These are phyloP conservation scores for Sambucus nigra DNA, from an alignment of 129 eudicot genomes.

Conservation along the genomic window DNA sequence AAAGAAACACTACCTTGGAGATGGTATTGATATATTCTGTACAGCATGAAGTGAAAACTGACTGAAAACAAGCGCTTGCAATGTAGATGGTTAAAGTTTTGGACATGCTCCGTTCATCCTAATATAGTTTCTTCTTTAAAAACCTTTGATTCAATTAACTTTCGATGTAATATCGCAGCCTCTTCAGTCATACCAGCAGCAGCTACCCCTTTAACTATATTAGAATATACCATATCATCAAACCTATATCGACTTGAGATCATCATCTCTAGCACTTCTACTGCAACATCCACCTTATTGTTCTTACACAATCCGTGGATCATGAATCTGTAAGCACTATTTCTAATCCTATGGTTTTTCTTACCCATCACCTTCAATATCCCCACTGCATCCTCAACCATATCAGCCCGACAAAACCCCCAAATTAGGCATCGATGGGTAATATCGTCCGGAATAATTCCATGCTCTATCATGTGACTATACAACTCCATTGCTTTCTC, in stretches of 20 bases:
- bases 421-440: constrained; percentile 53
- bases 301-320: constrained; percentile 45
- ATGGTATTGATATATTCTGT: neutral
- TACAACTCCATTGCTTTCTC: constrained; percentile 55
- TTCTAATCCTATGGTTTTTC: constrained; percentile 32
- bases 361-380: constrained; percentile 43
- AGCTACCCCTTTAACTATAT: constrained; percentile 39
- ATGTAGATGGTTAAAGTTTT: neutral
- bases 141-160: constrained; percentile 36
- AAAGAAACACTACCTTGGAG: neutral
- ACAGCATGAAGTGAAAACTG: constrained; percentile 9
- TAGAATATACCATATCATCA: constrained; percentile 20
- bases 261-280: constrained; percentile 49
- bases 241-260: constrained; percentile 24
- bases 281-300: constrained; percentile 43
- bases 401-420: constrained; percentile 56
- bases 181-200: constrained; percentile 38
- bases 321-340: constrained; percentile 49
- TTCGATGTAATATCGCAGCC: constrained; percentile 34
- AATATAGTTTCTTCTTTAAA: constrained; percentile 15
- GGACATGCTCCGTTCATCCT: neutral
- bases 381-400: constrained; percentile 49
- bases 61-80: neutral
- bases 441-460: constrained; percentile 51
- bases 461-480: constrained; percentile 26